Evolutionary conservation across 2,329 filamentous ascomycete species (phyloP), one percentile per base, ranked within the genome.

Genomic region (Hypoxylon sp.): DNA sequence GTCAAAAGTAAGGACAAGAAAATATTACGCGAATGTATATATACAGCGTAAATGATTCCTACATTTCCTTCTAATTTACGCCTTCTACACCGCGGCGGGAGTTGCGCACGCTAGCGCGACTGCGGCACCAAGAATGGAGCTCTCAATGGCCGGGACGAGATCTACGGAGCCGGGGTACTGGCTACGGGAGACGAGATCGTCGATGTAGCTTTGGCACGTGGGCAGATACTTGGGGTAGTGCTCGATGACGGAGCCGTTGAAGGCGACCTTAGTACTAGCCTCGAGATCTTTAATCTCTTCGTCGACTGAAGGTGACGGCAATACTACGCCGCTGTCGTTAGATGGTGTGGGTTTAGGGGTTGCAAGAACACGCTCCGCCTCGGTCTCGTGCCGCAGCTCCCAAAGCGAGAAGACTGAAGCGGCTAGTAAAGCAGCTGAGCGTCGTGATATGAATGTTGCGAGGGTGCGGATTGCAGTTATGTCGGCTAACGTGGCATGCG

Each of bases 231-330:
- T 81, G 0, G 92, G 91, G 74, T 94, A 95, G 71, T 90, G 89
- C 78, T 94, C 91, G 54, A 94, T 89, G 52, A 95, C 91, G 27
- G 89, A 91, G 46, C 92, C 92, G 74, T 93, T 94, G 78, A 90
- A 94, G 2, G 90, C 90, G n/a, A 95, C 87, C 1, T 86, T 84
- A 2, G 87, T 88, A 60, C 80, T 79, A 32, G 53, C 74, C 45
- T 80, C 77, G 39, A 74, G 79, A 70, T 88, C 87, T 0, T 85
- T 80, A 34, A 84, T 83, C 8, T 74, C 68, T 54, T 82, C 81
- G 19, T 64, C 62, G 8, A 54, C 21, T 3, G 65, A 58, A 8
- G 61, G 56, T 14, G 53, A 63, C 11, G 60, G 52, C 2, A 69
- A 43, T 9, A 37, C 57, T 3, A 74, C 60, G 11, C 80, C 79